A percentile compares a stretch with the other conserved stretches of the same genome.
Evolutionary conservation across 208 protist species (phyloP).

Genomic region (Trypanosoma caninum): DNA sequence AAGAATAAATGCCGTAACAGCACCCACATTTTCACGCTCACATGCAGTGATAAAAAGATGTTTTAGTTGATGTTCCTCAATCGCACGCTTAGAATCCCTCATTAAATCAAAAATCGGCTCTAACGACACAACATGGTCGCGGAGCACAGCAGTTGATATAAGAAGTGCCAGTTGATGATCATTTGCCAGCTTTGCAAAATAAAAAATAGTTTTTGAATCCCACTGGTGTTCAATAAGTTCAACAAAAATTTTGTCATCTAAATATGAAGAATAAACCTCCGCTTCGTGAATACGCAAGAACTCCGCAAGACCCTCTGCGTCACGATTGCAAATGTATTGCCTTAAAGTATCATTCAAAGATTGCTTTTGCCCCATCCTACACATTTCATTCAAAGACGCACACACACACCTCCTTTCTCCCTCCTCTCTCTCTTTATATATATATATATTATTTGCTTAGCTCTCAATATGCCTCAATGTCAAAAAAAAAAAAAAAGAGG

Average conservation of each 20-base stretch:
- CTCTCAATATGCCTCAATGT: neutral
- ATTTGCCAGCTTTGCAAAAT: conserved; percentile 50
- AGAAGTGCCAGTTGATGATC: conserved; percentile 71
- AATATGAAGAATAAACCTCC: conserved; percentile 34
- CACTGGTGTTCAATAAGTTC: conserved; percentile 56
- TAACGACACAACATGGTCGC: conserved; percentile 48
- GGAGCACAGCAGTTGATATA: conserved; percentile 53
- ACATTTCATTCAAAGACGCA: neutral
- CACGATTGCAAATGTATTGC: conserved; percentile 59
- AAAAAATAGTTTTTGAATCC: conserved; percentile 37
- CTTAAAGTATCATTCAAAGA: conserved; percentile 46
- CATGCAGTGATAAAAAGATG: conserved; percentile 65
- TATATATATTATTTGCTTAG: neutral
- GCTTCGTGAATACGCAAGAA: conserved; percentile 26
- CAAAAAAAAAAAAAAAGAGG: neutral
- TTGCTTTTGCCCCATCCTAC: conserved; percentile 54
- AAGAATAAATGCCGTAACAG: conserved; percentile 50
- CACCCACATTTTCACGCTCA: conserved; percentile 60
- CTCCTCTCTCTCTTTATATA: neutral
- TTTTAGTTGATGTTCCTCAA: conserved; percentile 53
- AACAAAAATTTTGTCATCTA: conserved; percentile 54
- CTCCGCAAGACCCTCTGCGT: conserved; percentile 31
- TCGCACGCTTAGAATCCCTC: conserved; percentile 37
- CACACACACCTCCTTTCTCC: neutral
- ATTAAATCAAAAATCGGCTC: conserved; percentile 50